A percentile compares a stretch with the other conserved stretches of the same genome.
These are phyloP conservation scores for Yarrowia yakushimensis DNA, from an alignment of 805 yeast species.

Conservation along the genomic window DNA sequence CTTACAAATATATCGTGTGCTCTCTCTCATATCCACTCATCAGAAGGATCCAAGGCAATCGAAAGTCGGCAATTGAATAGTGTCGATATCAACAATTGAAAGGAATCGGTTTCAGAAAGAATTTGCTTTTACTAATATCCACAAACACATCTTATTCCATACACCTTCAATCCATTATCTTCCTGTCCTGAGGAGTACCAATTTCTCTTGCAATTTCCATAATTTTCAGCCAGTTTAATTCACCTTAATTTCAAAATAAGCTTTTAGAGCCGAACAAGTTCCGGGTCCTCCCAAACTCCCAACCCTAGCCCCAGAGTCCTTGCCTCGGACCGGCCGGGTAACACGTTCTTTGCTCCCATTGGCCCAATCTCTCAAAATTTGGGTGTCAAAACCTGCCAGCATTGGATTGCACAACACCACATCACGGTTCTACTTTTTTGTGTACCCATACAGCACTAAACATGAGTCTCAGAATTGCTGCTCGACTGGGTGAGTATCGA, in stretches of 20 bases:
- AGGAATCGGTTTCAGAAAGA: too few relatives aligned
- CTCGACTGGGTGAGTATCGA: conserved; percentile 25
- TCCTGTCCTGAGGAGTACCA: neutral
- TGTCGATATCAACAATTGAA: too few relatives aligned
- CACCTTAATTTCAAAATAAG: neutral
- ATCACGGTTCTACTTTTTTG: conserved; percentile 24
- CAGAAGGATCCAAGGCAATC: too few relatives aligned
- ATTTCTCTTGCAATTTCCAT: too few relatives aligned
- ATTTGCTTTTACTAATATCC: too few relatives aligned
- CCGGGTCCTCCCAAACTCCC: neutral
- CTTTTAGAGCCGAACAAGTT: neutral
- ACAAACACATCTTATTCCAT: too few relatives aligned
- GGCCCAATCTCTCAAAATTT: conserved; percentile 22
- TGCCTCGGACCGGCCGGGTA: conserved; percentile 17
- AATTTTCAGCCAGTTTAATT: neutral
- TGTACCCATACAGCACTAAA: conserved; percentile 25
- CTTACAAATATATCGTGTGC: too few relatives aligned
- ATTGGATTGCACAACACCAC: conserved; percentile 25
- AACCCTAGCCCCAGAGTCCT: neutral
- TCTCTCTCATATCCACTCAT: too few relatives aligned
- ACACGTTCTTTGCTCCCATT: conserved; percentile 22
- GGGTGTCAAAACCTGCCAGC: conserved; percentile 25
- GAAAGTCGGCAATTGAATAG: too few relatives aligned
- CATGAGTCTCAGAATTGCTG: conserved; percentile 26
- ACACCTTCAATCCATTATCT: neutral